These are phyloP conservation scores for Apophysomyces sp. DNA, from an alignment of 371 early-diverging fungal species.

Conservation along the genomic window DNA sequence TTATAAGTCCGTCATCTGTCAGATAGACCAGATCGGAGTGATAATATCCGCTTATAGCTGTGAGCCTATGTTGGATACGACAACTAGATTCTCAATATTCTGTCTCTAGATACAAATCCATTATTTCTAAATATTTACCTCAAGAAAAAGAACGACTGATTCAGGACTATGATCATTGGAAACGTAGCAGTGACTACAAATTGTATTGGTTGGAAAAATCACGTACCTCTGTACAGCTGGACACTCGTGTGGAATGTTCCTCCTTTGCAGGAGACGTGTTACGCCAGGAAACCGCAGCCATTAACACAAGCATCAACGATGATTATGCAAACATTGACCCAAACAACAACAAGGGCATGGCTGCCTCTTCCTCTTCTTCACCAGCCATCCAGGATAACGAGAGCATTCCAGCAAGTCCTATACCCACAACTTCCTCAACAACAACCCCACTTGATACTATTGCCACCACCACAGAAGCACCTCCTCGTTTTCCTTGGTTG, in stretches of 20 bases:
- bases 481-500: slow-evolving; percentile 8
- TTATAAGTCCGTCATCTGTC: no score
- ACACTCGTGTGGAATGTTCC: slow-evolving; percentile 11
- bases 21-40: no score
- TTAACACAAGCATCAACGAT: slow-evolving; percentile 13
- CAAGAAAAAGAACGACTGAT: no score
- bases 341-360: slow-evolving; percentile 12
- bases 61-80: no score
- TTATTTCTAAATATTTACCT: no score
- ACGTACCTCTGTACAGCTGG: slow-evolving; percentile 10
- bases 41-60: no score
- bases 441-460: slow-evolving; percentile 4
- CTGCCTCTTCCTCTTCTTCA: neutral
- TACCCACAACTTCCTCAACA: slow-evolving; percentile 6
- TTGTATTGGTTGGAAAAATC: slow-evolving; percentile 6
- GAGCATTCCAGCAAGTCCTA: slow-evolving; percentile 1
- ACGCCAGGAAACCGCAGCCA: slow-evolving; percentile 13
- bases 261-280: slow-evolving; percentile 13
- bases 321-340: slow-evolving; percentile 11
- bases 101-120: no score
- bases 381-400: no score
- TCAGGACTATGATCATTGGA: no score
- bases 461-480: slow-evolving; percentile 7
- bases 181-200: neutral
- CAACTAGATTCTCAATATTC: no score